A percentile compares a stretch with the other conserved stretches of the same genome.
These are phyloP conservation scores for Zasmidium citrigriseum DNA, from an alignment of 2,329 filamentous ascomycete species.

Conservation along the genomic window DNA sequence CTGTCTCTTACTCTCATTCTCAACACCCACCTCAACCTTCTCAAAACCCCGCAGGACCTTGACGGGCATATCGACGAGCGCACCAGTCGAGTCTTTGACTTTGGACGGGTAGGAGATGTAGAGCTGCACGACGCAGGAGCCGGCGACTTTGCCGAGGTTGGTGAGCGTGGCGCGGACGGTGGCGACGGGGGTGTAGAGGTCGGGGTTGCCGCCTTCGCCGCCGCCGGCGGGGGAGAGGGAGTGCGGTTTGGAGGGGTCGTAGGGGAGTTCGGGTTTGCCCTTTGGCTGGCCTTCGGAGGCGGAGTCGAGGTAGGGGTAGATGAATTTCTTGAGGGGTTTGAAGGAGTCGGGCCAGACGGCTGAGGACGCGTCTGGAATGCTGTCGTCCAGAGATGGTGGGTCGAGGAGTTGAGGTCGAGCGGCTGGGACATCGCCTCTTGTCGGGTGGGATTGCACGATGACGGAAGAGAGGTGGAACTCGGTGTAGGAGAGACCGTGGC, in stretches of 20 bases:
- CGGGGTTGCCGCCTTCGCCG: constrained; percentile 67
- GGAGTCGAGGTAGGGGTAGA: constrained; percentile 69
- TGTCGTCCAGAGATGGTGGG: constrained; percentile 58
- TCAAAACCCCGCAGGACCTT: constrained; percentile 48
- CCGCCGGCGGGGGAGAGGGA: constrained; percentile 66
- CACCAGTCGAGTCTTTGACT: constrained; percentile 27
- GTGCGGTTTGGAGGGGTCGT: constrained; percentile 44
- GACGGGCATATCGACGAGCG: constrained; percentile 46
- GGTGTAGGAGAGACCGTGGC: constrained; percentile 82
- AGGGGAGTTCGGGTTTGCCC: constrained; percentile 54
- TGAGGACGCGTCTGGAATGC: constrained; percentile 56
- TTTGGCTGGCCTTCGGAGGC: constrained; percentile 48
- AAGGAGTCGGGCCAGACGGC: constrained; percentile 64
- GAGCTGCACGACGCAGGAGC: constrained; percentile 58
- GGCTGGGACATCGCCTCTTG: constrained; percentile 32
- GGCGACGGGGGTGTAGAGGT: constrained; percentile 61
- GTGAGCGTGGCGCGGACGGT: constrained; percentile 54
- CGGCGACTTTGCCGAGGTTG: constrained; percentile 61
- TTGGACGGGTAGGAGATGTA: constrained; percentile 51
- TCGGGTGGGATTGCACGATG: constrained; percentile 42
- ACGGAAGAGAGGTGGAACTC: constrained; percentile 64
- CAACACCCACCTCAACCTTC: constrained; percentile 38
- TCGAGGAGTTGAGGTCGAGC: constrained; percentile 42
- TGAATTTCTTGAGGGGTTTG: constrained; percentile 65
- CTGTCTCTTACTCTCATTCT: constrained; percentile 16